These are phyloP conservation scores for Barnettozyma botsteinii DNA, from an alignment of 805 yeast species.

Conservation along the genomic window DNA sequence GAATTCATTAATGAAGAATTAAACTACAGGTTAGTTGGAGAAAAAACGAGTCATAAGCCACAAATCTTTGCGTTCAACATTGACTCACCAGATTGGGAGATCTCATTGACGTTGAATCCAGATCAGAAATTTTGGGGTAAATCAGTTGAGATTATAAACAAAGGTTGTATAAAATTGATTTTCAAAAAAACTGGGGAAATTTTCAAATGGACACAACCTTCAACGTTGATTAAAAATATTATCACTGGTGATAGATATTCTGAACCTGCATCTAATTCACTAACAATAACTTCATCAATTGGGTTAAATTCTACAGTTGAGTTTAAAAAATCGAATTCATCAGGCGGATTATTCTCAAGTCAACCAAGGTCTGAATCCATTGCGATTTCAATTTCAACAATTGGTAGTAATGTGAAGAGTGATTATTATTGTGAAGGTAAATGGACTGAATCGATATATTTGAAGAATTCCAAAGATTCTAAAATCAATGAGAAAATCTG, in stretches of 20 bases:
- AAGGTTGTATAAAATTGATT: conserved; percentile 58
- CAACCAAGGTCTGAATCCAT: conserved; percentile 68
- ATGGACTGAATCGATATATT: conserved; percentile 70
- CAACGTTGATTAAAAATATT: conserved; percentile 74
- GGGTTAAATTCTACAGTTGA: conserved; percentile 67
- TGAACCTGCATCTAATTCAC: conserved; percentile 65
- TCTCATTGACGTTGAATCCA: conserved; percentile 61
- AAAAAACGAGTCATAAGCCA: conserved; percentile 87
- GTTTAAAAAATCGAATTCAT: conserved; percentile 47
- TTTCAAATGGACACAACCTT: conserved; percentile 78
- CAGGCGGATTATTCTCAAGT: conserved; percentile 80
- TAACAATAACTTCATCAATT: conserved; percentile 60
- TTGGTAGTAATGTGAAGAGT: conserved; percentile 17
- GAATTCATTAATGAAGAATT: conserved; percentile 83
- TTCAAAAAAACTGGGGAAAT: conserved; percentile 57
- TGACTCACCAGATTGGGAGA: conserved; percentile 69
- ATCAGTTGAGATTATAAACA: conserved; percentile 73
- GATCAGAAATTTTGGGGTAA: conserved; percentile 94
- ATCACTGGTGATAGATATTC: conserved; percentile 93
- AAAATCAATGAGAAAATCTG: conserved; percentile 46
- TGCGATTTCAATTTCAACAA: conserved; percentile 29
- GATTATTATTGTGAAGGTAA: conserved; percentile 45
- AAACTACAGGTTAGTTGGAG: conserved; percentile 69
- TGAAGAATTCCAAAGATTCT: conserved; percentile 26
- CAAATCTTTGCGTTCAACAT: conserved; percentile 75